A percentile compares a stretch with the other conserved stretches of the same genome.
These are phyloP conservation scores for Calocera cornea DNA, from an alignment of 768 basidiomycete genomes.

Conservation along the genomic window DNA sequence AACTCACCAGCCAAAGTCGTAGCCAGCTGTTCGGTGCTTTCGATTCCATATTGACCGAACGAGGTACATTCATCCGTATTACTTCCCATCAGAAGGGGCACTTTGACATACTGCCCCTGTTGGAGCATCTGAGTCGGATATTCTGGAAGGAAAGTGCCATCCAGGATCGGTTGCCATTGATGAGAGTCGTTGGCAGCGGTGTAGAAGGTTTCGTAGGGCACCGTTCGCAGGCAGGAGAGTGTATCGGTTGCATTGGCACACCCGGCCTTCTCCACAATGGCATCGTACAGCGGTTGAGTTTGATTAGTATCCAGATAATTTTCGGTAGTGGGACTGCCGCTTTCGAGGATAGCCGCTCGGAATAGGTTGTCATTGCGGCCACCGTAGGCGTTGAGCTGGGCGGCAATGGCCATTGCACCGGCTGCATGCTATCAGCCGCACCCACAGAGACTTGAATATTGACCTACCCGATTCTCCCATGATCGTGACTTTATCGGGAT, in stretches of 20 bases:
- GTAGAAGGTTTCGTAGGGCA: constrained; percentile 28
- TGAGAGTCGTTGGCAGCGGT: constrained; percentile 30
- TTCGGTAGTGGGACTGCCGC: constrained; percentile 20
- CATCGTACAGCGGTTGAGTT: constrained; percentile 36
- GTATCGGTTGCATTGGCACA: constrained; percentile 32
- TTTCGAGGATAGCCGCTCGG: constrained; percentile 40
- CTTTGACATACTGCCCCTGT: neutral
- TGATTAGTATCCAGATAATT: constrained; percentile 23
- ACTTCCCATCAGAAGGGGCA: neutral
- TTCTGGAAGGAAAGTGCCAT: neutral
- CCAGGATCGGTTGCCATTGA: neutral
- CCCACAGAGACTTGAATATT: neutral
- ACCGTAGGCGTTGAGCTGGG: constrained; percentile 31
- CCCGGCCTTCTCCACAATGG: constrained; percentile 29
- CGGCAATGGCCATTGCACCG: constrained; percentile 1
- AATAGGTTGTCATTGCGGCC: constrained; percentile 37
- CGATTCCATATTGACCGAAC: neutral
- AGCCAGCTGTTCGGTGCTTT: neutral
- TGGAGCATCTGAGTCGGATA: neutral
- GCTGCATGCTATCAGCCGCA: neutral
- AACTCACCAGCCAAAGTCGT: neutral
- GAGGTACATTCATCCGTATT: neutral
- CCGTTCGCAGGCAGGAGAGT: constrained; percentile 30
- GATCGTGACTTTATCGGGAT: constrained; percentile 38
- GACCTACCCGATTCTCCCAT: neutral